Evolutionary conservation across 2,329 filamentous ascomycete genomes (phyloP).

Genomic region (Fusarium lateritium): DNA sequence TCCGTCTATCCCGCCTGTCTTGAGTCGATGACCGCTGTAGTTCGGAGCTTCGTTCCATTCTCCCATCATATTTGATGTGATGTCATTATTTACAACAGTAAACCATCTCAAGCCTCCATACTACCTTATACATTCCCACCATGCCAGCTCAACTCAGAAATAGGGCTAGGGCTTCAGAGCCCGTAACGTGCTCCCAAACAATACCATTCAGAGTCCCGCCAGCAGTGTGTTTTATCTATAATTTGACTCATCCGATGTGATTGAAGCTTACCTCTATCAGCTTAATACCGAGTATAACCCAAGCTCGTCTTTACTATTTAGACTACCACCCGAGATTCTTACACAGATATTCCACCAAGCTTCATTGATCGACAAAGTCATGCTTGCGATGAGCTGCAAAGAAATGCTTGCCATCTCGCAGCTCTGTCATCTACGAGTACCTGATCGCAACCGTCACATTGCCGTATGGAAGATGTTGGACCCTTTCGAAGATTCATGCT

Average conservation of each 20-base stretch:
- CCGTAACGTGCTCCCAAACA: constrained; percentile 7
- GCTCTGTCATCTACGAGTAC: constrained; percentile 33
- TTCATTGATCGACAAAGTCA: constrained; percentile 26
- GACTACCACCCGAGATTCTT: constrained; percentile 50
- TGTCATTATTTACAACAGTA: not conserved
- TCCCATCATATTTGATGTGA: not conserved
- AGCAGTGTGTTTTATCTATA: constrained; percentile 18
- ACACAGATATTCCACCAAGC: constrained; percentile 41
- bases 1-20: too few species aligned
- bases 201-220: constrained; percentile 27
- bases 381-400: constrained; percentile 45
- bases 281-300: not conserved
- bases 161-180: not conserved
- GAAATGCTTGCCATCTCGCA: constrained; percentile 38
- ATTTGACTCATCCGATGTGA: not conserved
- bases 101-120: too few species aligned
- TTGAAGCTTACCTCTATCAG: constrained; percentile 17
- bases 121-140: not conserved
- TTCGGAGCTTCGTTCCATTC: not conserved
- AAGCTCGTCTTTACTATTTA: constrained; percentile 28
- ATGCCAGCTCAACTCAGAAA: constrained; percentile 34
- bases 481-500: constrained; percentile 1
- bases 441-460: constrained; percentile 28
- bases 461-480: constrained; percentile 11
- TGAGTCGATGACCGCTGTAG: too few species aligned